Evolutionary conservation across 345 rosid genomes (phyloP).

Genomic region (Eucalyptus fibrosa): DNA sequence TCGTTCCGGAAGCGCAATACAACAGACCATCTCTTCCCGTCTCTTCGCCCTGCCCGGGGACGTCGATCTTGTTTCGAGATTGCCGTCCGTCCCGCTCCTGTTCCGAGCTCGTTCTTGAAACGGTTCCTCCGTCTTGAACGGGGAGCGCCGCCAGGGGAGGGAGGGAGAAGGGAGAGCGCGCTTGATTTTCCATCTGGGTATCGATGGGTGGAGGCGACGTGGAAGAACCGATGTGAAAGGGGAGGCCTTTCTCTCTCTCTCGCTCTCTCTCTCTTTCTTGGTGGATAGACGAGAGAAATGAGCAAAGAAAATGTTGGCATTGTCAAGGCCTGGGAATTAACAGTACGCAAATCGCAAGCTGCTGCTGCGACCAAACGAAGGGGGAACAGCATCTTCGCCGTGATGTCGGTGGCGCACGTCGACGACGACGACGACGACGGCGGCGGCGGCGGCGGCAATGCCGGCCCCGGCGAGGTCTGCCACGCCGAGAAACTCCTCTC

Average conservation of each 20-base stretch:
- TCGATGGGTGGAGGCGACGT: not conserved
- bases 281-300: not conserved
- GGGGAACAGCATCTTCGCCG: slow-evolving; percentile 10
- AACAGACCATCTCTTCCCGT: not conserved
- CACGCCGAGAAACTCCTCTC: slow-evolving; percentile 38
- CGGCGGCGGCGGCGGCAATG: not conserved
- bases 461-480: slow-evolving; percentile 18
- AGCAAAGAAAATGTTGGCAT: slow-evolving; percentile 4
- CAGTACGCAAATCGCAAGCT: slow-evolving; percentile 22
- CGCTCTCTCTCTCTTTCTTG: not conserved
- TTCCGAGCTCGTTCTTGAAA: not conserved
- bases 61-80: not conserved
- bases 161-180: not conserved
- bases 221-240: not conserved
- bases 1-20: not conserved
- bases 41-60: not conserved
- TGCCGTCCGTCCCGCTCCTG: not conserved
- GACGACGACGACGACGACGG: slow-evolving; percentile 39
- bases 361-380: slow-evolving; percentile 18
- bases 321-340: slow-evolving; percentile 31
- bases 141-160: not conserved
- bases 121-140: not conserved
- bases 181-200: not conserved
- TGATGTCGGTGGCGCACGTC: slow-evolving; percentile 74
- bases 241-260: not conserved